Evolutionary conservation across 2,329 filamentous ascomycete species (phyloP).

Genomic region (Orbilia javanica): DNA sequence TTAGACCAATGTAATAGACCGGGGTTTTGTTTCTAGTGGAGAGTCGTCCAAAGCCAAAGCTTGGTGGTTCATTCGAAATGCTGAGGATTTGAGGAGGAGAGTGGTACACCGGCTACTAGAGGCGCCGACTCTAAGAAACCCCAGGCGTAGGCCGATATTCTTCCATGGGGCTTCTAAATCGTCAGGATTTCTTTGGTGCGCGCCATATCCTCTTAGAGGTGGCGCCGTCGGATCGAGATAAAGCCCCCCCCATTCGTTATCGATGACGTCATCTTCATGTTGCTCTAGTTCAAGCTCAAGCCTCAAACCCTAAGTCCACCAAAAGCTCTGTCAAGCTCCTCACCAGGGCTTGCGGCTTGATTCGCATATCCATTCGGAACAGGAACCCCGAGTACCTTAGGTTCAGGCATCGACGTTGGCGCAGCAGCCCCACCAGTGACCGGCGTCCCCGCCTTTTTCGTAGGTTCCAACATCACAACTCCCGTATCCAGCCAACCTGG

Average conservation of each 20-base stretch:
- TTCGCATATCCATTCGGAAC: conserved; percentile 63
- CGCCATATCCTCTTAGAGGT: background rate
- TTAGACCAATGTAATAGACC: no score
- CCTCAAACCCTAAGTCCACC: conserved; percentile 66
- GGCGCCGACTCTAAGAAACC: no score
- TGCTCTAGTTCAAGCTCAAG: background rate
- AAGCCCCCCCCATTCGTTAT: background rate
- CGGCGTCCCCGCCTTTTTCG: conserved; percentile 63
- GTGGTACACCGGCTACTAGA: no score
- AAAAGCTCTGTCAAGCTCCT: conserved; percentile 73
- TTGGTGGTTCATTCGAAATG: no score
- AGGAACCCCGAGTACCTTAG: conserved; percentile 60
- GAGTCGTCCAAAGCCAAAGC: no score
- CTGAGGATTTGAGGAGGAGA: no score
- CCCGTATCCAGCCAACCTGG: conserved; percentile 86
- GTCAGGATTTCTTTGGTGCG: background rate
- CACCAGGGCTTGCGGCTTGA: conserved; percentile 67
- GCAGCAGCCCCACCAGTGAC: conserved; percentile 42
- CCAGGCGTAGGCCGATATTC: background rate
- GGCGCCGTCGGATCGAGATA: background rate
- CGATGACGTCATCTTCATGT: background rate
- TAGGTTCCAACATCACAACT: conserved; percentile 72
- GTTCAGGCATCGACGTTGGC: background rate
- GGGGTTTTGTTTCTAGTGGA: background rate
- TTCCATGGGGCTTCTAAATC: background rate